Evolutionary conservation across 257 asterid species (phyloP).

Genomic region (Rubia yunnanensis): DNA sequence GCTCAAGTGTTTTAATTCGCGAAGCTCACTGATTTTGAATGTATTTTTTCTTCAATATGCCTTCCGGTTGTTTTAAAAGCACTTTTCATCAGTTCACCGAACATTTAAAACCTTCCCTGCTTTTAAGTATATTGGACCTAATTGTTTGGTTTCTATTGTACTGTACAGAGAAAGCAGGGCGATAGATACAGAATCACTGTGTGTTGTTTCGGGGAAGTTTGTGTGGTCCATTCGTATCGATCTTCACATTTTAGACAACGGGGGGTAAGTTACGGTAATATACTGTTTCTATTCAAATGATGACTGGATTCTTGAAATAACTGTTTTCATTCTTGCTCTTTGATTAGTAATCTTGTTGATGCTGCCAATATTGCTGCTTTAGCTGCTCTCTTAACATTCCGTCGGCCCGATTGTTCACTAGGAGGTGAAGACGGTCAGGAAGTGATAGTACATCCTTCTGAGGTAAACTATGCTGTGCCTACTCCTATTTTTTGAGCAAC

Average conservation of each 20-base stretch:
- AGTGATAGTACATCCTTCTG: conserved; percentile 69
- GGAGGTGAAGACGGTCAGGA: conserved; percentile 85
- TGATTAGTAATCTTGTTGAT: conserved; percentile 80
- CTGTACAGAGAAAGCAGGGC: conserved; percentile 78
- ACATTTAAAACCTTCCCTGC: neutral
- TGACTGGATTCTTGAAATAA: neutral
- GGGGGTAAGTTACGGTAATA: conserved; percentile 50
- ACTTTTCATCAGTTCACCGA: neutral
- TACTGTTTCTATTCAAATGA: neutral
- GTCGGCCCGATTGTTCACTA: conserved; percentile 84
- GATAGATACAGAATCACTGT: conserved; percentile 88
- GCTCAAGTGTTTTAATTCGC: no score
- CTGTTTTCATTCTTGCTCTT: conserved; percentile 6
- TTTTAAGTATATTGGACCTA: neutral
- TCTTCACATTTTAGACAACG: conserved; percentile 88
- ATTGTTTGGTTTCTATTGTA: neutral
- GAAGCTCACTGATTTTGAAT: no score
- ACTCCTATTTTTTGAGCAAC: neutral
- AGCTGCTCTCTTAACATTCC: conserved; percentile 85
- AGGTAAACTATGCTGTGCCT: conserved; percentile 31
- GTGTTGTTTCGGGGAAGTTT: conserved; percentile 90
- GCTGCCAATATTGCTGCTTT: conserved; percentile 94
- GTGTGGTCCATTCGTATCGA: conserved; percentile 93
- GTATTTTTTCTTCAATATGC: no score
- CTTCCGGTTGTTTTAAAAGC: no score